Evolutionary conservation across 2,329 filamentous ascomycete genomes (phyloP), one percentile per base, ranked within the genome.

Genomic region (Pseudomassariella vexata): DNA sequence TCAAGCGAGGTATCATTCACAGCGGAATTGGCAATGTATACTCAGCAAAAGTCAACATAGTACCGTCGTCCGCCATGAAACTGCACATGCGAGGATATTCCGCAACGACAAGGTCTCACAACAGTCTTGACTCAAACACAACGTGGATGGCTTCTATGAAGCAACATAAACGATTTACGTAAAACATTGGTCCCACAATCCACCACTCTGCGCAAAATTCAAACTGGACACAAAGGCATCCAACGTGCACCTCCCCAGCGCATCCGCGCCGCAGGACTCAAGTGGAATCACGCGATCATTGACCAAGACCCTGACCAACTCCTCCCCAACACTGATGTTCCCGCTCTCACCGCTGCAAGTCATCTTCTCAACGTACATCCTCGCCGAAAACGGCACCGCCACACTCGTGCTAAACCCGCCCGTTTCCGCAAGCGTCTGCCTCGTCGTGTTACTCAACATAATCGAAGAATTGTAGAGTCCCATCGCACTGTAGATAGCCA

Each of bases 291-390:
- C 85, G 14, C 85, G 73, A 50, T 94, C 86, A 57, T 95, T 95
- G 24, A 95, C 65, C 36, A 95, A 59, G 5, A 94, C 68, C 24
- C 89, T 71, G 8, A 95, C 85, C 31, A 82, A 65, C 55, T 92
- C 83, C 49, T 86, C 76, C n/a, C n/a, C n/a, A n/a, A n/a, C n/a
- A n/a, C n/a, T n/a, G n/a, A n/a, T n/a, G n/a, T n/a, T n/a, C n/a
- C n/a, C n/a, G 2, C 58, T 39, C 10, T 24, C 41, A 6, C 40
- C 62, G 3, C 52, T 53, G 55, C 89, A 95, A 22, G 58, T 59
- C 73, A 95, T 79, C 68, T 90, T 92, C 68, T 95, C 89, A 21
- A 95, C 76, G 54, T 92, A 94, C 56, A 86, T 73, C 31, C 88
- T 69, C 12, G 76, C 81, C 0, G 73, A 85, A 58, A 95, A 95